Percentiles rank a stretch among this genome's conserved stretches.
phyloP scores from a whole-genome alignment of 2,329 filamentous ascomycete genomes.

The Epichloe hybrida region DNA sequence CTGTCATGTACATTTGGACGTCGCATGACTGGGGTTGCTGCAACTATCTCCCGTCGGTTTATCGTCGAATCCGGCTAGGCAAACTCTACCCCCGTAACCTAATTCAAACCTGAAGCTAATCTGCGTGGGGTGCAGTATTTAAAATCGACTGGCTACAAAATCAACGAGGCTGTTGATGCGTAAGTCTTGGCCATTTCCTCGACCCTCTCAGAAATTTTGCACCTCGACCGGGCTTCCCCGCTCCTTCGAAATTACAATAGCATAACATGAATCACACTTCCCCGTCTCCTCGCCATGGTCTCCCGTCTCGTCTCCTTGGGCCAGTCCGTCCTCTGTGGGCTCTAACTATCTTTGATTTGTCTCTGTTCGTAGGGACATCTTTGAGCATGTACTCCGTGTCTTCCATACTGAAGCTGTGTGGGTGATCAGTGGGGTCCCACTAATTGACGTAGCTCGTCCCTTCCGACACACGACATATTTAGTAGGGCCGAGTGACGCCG shows the following conservation, averaged over 20 bases:
- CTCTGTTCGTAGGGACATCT: not conserved
- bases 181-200: conserved; percentile 27
- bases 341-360: not conserved
- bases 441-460: conserved; percentile 16
- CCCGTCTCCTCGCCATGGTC: not conserved
- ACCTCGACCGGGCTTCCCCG: not conserved
- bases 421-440: conserved; percentile 19
- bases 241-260: not conserved
- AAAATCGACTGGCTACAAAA: conserved; percentile 33
- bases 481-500: conserved; percentile 26
- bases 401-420: conserved; percentile 7
- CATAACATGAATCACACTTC: not conserved
- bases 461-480: conserved; percentile 13
- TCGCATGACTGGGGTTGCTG: not conserved
- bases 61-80: not conserved
- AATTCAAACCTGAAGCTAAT: conserved; percentile 11
- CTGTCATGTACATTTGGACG: not conserved
- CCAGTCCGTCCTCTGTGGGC: not conserved
- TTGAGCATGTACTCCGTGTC: not conserved
- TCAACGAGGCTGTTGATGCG: conserved; percentile 42
- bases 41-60: not conserved
- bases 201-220: not conserved
- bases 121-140: conserved; percentile 25
- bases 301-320: not conserved
- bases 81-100: not conserved